Percentiles rank a stretch among this genome's conserved stretches.
Evolutionary conservation across 352 stramenopile genomes (phyloP).

Genomic region (Blastocystis sp.): DNA sequence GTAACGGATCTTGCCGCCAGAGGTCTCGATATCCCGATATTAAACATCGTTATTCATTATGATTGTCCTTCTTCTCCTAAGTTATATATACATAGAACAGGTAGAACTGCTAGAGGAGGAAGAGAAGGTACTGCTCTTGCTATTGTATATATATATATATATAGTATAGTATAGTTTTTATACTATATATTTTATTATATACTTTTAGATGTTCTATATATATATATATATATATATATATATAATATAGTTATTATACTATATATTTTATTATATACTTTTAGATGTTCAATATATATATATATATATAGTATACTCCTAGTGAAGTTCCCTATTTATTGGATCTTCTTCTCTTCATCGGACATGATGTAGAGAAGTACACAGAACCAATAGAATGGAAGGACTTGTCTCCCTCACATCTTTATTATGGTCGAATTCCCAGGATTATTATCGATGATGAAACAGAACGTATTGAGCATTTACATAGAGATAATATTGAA

Average conservation of each 20-base stretch:
- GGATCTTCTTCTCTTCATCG: slow-evolving; percentile 83
- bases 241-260: slow-evolving; percentile 40
- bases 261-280: slow-evolving; percentile 78
- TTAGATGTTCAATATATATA: slow-evolving; percentile 74
- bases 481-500: slow-evolving; percentile 57
- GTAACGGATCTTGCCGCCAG: slow-evolving; percentile 76
- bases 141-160: not conserved
- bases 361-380: slow-evolving; percentile 53
- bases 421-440: slow-evolving; percentile 89
- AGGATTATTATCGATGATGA: slow-evolving; percentile 75
- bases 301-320: slow-evolving; percentile 81
- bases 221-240: not conserved
- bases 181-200: not conserved
- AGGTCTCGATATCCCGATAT: slow-evolving; percentile 76
- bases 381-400: slow-evolving; percentile 32
- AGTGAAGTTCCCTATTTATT: slow-evolving; percentile 95
- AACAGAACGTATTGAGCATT: slow-evolving; percentile 72
- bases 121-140: slow-evolving; percentile 20
- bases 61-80: slow-evolving; percentile 74
- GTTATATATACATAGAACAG: slow-evolving; percentile 52
- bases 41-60: slow-evolving; percentile 88
- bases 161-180: not conserved
- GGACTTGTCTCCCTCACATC: slow-evolving; percentile 75
- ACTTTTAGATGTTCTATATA: not conserved
- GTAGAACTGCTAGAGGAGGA: slow-evolving; percentile 17